phyloP scores from a whole-genome alignment of 768 basidiomycete species.

The Termitomyces sp. region DNA sequence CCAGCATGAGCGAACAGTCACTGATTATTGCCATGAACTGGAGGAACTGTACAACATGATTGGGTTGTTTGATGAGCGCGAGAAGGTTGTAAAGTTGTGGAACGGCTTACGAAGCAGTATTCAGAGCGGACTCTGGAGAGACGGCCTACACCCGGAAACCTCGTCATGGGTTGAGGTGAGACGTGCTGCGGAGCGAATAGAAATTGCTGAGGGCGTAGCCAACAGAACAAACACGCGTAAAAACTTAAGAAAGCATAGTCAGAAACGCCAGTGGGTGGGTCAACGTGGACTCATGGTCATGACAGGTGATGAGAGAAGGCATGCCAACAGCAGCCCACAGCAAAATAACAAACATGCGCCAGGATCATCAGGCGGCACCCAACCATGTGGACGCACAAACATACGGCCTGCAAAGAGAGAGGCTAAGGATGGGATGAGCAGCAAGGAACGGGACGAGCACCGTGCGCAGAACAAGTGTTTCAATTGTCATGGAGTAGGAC shows the following conservation, averaged over 20 bases:
- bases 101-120: not conserved
- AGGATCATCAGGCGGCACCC: not conserved
- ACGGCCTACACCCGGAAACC: not conserved
- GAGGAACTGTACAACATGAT: slow-evolving; percentile 27
- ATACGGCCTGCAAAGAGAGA: not conserved
- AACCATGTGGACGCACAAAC: not conserved
- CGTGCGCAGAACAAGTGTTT: not conserved
- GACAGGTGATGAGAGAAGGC: too few species aligned
- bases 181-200: not conserved
- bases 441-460: not conserved
- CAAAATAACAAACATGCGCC: too few species aligned
- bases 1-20: slow-evolving; percentile 22
- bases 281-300: too few species aligned
- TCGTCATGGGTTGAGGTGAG: slow-evolving; percentile 6
- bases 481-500: not conserved
- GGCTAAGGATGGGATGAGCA: not conserved
- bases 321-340: too few species aligned
- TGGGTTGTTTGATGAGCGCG: slow-evolving; percentile 9
- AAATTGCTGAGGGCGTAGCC: not conserved
- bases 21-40: not conserved
- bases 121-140: not conserved
- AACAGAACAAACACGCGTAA: fast-evolving
- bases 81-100: slow-evolving; percentile 2
- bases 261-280: not conserved
- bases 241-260: not conserved